Evolutionary conservation across 805 yeast genomes (phyloP).

Genomic region (Nakazawaea siamensis): DNA sequence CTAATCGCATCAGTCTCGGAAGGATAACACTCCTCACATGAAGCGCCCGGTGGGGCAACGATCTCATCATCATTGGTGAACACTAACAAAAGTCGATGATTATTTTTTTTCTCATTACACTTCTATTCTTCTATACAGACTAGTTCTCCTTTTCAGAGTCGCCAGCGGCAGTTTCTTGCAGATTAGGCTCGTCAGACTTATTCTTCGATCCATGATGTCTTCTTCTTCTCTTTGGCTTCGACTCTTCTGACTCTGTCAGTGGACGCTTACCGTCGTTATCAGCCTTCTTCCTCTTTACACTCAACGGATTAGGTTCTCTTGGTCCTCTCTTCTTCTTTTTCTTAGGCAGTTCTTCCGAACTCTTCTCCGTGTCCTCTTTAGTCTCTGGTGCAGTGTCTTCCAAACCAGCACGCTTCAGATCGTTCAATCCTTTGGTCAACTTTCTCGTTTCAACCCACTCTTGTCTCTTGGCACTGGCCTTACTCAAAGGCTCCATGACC

Average conservation of each 20-base stretch:
- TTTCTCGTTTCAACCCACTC: conserved; percentile 53
- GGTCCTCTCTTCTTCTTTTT: conserved; percentile 57
- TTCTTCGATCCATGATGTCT: conserved; percentile 12
- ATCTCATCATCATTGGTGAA: no score
- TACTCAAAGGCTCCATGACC: conserved; percentile 91
- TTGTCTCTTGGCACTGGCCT: conserved; percentile 49
- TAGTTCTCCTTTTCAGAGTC: no score
- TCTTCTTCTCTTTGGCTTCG: conserved; percentile 15
- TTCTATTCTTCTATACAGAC: no score
- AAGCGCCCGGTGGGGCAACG: no score
- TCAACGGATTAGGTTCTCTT: conserved; percentile 83
- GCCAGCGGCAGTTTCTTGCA: no score
- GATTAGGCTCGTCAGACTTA: no score
- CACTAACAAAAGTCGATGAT: no score
- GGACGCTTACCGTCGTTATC: no score
- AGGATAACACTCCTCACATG: no score
- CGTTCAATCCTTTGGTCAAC: conserved; percentile 73
- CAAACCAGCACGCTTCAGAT: conserved; percentile 42
- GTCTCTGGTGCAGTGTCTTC: conserved; percentile 15
- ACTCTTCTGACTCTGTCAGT: no score
- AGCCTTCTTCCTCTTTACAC: conserved; percentile 70
- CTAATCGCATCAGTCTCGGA: no score
- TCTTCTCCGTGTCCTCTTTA: conserved; percentile 13
- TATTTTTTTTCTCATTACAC: no score
- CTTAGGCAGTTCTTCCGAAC: conserved; percentile 15